phyloP scores from a whole-genome alignment of 768 basidiomycete species.

The Xanthoconium purpureum region DNA sequence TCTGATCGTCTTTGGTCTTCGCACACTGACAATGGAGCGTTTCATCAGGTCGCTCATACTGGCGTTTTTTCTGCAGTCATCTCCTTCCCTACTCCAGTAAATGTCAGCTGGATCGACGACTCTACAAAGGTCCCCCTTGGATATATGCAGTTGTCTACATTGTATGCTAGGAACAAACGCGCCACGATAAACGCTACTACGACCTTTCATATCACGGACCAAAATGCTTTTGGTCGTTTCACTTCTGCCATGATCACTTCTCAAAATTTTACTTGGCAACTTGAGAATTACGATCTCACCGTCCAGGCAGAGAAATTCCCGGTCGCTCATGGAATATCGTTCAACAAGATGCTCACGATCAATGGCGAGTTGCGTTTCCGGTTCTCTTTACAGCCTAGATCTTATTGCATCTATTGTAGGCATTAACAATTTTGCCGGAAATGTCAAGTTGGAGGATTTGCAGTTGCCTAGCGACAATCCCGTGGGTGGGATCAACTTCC shows the following conservation, averaged over 20 bases:
- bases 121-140: slow-evolving; percentile 52
- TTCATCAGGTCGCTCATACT: slow-evolving; percentile 56
- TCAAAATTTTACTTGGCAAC: slow-evolving; percentile 64
- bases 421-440: slow-evolving; percentile 58
- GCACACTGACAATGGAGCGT: neutral
- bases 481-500: slow-evolving; percentile 64
- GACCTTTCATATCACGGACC: slow-evolving; percentile 53
- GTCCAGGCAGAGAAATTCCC: slow-evolving; percentile 71
- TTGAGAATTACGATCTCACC: slow-evolving; percentile 52
- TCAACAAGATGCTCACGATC: slow-evolving; percentile 57
- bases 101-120: slow-evolving; percentile 56
- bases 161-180: slow-evolving; percentile 52
- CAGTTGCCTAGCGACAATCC: slow-evolving; percentile 66
- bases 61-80: slow-evolving; percentile 65
- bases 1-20: neutral
- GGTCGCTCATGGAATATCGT: slow-evolving; percentile 59
- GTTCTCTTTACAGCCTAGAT: neutral
- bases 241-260: slow-evolving; percentile 62
- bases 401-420: slow-evolving; percentile 34
- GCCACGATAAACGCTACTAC: slow-evolving; percentile 62
- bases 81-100: slow-evolving; percentile 53
- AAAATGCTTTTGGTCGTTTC: slow-evolving; percentile 59
- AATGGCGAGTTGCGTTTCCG: slow-evolving; percentile 39
- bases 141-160: slow-evolving; percentile 43
- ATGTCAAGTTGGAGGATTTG: slow-evolving; percentile 54